These are phyloP conservation scores for Drechmeria coniospora DNA, from an alignment of 2,329 filamentous ascomycete genomes.

Conservation along the genomic window DNA sequence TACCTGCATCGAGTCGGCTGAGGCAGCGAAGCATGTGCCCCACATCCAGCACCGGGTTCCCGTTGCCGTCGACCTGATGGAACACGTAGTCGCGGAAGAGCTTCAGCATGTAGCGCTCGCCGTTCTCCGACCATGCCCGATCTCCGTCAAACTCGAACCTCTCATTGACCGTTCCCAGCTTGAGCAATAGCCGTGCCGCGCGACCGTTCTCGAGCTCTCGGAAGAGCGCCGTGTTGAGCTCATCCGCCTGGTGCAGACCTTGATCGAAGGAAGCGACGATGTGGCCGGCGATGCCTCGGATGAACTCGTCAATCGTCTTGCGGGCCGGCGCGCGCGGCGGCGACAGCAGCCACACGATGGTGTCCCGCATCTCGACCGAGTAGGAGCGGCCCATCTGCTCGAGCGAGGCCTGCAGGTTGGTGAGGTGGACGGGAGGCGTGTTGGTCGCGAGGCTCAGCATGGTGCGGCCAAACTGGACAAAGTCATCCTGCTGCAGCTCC, in stretches of 20 bases:
- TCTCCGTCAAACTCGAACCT: slow-evolving; percentile 72
- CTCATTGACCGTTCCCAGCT: slow-evolving; percentile 80
- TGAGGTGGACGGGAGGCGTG: slow-evolving; percentile 33
- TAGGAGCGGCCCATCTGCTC: slow-evolving; percentile 67
- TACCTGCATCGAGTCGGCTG: slow-evolving; percentile 84
- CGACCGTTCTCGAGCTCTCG: slow-evolving; percentile 84
- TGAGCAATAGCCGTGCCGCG: slow-evolving; percentile 61
- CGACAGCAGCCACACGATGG: slow-evolving; percentile 66
- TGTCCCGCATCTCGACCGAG: slow-evolving; percentile 62
- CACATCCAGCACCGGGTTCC: slow-evolving; percentile 69
- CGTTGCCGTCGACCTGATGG: slow-evolving; percentile 79
- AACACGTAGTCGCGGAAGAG: slow-evolving; percentile 96
- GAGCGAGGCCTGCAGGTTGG: slow-evolving; percentile 54
- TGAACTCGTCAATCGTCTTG: slow-evolving; percentile 67
- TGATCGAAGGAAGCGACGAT: slow-evolving; percentile 63
- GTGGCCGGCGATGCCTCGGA: slow-evolving; percentile 64
- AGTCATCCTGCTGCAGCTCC: slow-evolving; percentile 78
- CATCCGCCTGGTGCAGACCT: slow-evolving; percentile 64
- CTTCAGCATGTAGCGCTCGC: slow-evolving; percentile 83
- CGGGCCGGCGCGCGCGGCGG: slow-evolving; percentile 37
- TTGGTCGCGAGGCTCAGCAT: slow-evolving; percentile 71
- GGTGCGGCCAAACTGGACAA: slow-evolving; percentile 68
- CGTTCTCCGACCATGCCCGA: slow-evolving; percentile 74
- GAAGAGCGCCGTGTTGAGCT: slow-evolving; percentile 53
- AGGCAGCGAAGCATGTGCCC: slow-evolving; percentile 76